Percentiles rank a stretch among this genome's conserved stretches.
Evolutionary conservation across 306 rosid genomes (phyloP).

Genomic region (Vigna hirtella): DNA sequence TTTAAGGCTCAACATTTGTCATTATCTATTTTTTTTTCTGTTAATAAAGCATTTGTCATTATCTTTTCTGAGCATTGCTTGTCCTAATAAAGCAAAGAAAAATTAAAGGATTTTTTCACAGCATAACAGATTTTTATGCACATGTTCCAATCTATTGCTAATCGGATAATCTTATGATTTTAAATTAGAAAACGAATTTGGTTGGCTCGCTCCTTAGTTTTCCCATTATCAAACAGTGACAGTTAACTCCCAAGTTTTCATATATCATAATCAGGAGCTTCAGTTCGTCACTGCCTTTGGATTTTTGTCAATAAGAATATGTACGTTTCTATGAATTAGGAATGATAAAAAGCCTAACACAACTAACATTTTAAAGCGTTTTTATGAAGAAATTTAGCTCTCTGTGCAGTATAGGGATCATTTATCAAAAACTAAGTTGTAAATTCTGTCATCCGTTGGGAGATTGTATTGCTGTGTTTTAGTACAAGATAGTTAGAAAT

Average conservation of each 20-base stretch:
- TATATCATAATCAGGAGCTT: slow-evolving; percentile 27
- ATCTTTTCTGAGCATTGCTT: background rate
- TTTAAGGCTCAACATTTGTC: background rate
- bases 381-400: slow-evolving; percentile 9
- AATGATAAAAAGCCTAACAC: background rate
- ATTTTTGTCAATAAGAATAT: background rate
- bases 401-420: background rate
- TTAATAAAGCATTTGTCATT: background rate
- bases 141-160: slow-evolving; percentile 7
- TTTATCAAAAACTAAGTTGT: slow-evolving; percentile 7
- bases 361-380: background rate
- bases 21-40: background rate
- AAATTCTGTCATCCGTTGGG: slow-evolving; percentile 12
- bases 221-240: slow-evolving; percentile 10
- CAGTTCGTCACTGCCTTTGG: background rate
- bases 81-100: slow-evolving; percentile 13
- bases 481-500: slow-evolving; percentile 18
- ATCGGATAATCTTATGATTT: background rate
- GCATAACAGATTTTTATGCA: background rate
- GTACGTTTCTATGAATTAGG: slow-evolving; percentile 6
- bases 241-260: background rate
- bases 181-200: slow-evolving; percentile 1
- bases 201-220: slow-evolving; percentile 4
- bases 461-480: slow-evolving; percentile 19
- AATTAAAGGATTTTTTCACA: background rate